Conservation (phyloP, 2,329 filamentous ascomycete species). For the Aaosphaeria pasadenensis region DNA sequence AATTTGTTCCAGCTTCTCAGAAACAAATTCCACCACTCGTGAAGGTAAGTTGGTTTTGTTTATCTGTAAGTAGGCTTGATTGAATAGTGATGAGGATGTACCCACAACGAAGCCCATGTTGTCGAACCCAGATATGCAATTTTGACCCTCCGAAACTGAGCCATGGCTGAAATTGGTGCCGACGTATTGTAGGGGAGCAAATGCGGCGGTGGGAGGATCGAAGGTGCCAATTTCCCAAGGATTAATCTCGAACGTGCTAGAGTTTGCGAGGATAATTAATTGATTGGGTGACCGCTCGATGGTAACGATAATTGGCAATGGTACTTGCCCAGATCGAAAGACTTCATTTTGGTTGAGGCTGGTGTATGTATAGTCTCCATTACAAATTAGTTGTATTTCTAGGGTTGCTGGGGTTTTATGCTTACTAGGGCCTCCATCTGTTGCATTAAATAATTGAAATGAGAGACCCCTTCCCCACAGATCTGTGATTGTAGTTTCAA, state of each 20-base stretch:
- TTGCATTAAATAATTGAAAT: constrained; percentile 62
- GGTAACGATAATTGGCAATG: constrained; percentile 68
- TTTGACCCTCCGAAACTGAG: constrained; percentile 48
- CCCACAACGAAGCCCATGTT: constrained; percentile 77
- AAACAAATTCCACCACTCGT: constrained; percentile 50
- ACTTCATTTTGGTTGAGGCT: constrained; percentile 61
- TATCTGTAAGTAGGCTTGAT: constrained; percentile 65
- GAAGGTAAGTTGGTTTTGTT: constrained; percentile 50
- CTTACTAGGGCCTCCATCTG: constrained; percentile 58
- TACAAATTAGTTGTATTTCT: constrained; percentile 1
- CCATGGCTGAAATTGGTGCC: constrained; percentile 67
- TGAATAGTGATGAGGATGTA: constrained; percentile 78
- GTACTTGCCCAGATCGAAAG: constrained; percentile 60
- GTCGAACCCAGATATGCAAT: constrained; percentile 74
- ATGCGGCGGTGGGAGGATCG: constrained; percentile 66
- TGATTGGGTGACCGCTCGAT: constrained; percentile 62
- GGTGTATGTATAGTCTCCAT: constrained; percentile 68
- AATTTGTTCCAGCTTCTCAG: constrained; percentile 51
- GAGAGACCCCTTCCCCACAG: constrained; percentile 41
- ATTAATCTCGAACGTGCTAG: constrained; percentile 71
- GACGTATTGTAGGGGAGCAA: constrained; percentile 64
- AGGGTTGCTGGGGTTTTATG: background rate
- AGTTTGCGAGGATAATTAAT: constrained; percentile 59
- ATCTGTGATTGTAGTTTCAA: constrained; percentile 40
- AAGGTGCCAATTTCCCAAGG: constrained; percentile 73